A percentile compares a stretch with the other conserved stretches of the same genome.
These are phyloP conservation scores for Parasitella parasitica DNA, from an alignment of 371 early-diverging fungal genomes.

Conservation along the genomic window DNA sequence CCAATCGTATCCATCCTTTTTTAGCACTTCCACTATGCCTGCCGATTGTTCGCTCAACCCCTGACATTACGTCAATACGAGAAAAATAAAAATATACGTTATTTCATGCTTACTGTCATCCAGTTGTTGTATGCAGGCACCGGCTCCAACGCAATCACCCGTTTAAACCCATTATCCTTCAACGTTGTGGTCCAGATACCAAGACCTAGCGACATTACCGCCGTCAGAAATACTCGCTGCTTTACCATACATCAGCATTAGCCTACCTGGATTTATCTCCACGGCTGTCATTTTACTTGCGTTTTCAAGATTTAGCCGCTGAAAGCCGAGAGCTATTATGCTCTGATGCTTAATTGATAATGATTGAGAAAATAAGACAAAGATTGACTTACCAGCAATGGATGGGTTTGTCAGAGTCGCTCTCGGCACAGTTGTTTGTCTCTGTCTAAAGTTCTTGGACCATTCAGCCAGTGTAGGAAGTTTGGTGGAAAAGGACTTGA, in stretches of 20 bases:
- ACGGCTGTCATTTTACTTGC: slow-evolving; percentile 34
- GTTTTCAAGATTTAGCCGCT: slow-evolving; percentile 22
- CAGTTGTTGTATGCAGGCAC: slow-evolving; percentile 23
- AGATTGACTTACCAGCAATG: slow-evolving; percentile 2
- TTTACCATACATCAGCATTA: neutral
- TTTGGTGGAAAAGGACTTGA: neutral
- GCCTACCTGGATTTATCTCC: slow-evolving; percentile 47
- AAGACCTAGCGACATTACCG: slow-evolving; percentile 27
- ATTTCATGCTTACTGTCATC: slow-evolving; percentile 18
- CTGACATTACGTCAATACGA: neutral
- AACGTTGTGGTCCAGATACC: slow-evolving; percentile 45
- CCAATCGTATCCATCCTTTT: slow-evolving; percentile 52
- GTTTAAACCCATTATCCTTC: slow-evolving; percentile 36
- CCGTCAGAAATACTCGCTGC: neutral
- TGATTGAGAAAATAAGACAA: neutral
- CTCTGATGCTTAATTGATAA: neutral
- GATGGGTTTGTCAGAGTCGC: neutral
- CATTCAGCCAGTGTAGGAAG: slow-evolving; percentile 13
- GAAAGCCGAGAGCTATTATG: neutral
- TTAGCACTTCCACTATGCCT: slow-evolving; percentile 20
- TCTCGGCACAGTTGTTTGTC: neutral
- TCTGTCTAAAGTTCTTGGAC: slow-evolving; percentile 12
- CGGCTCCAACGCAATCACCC: slow-evolving; percentile 37
- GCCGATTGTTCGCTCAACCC: slow-evolving; percentile 6
- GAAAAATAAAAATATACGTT: neutral